Percentiles rank a stretch among this genome's conserved stretches.
These are phyloP conservation scores for Colletotrichum cuscutae DNA, from an alignment of 2,329 filamentous ascomycete species.

Conservation along the genomic window DNA sequence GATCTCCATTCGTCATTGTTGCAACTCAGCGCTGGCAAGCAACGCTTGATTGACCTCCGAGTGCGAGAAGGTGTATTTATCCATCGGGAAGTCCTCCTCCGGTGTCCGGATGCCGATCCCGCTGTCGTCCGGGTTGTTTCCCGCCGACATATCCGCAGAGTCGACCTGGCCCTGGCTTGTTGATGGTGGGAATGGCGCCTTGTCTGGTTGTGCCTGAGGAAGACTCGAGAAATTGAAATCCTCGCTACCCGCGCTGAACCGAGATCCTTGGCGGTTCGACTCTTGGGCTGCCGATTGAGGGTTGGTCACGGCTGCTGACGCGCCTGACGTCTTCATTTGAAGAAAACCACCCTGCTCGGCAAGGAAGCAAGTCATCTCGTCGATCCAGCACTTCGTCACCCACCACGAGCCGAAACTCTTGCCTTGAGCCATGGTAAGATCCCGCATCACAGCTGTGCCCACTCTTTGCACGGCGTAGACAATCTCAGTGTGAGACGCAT, in stretches of 20 bases:
- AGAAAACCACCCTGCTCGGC: conserved; percentile 93
- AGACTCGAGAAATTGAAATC: conserved; percentile 56
- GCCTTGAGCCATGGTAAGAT: conserved; percentile 81
- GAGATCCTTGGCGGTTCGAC: conserved; percentile 47
- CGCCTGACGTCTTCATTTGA: conserved; percentile 59
- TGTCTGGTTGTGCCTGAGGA: conserved; percentile 59
- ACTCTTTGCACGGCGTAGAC: conserved; percentile 81
- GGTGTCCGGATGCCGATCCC: conserved; percentile 78
- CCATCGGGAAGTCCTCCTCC: conserved; percentile 71
- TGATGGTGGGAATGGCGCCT: conserved; percentile 60
- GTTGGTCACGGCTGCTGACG: conserved; percentile 43
- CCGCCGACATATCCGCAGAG: conserved; percentile 53
- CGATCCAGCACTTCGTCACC: conserved; percentile 95
- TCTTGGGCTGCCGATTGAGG: conserved; percentile 50
- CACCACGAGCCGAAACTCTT: conserved; percentile 92
- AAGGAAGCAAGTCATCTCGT: conserved; percentile 92
- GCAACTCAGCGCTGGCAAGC: conserved; percentile 45
- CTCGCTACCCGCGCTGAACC: conserved; percentile 58
- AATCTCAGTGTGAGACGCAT: conserved; percentile 77
- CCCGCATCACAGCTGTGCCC: conserved; percentile 81
- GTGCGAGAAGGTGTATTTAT: conserved; percentile 64
- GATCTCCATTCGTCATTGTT: conserved; percentile 29
- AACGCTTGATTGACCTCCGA: conserved; percentile 46
- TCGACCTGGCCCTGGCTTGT: conserved; percentile 56
- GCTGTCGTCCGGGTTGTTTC: conserved; percentile 69